A percentile compares a stretch with the other conserved stretches of the same genome.
Evolutionary conservation across 2,329 filamentous ascomycete species (phyloP).

Genomic region (Penicillium sp.): DNA sequence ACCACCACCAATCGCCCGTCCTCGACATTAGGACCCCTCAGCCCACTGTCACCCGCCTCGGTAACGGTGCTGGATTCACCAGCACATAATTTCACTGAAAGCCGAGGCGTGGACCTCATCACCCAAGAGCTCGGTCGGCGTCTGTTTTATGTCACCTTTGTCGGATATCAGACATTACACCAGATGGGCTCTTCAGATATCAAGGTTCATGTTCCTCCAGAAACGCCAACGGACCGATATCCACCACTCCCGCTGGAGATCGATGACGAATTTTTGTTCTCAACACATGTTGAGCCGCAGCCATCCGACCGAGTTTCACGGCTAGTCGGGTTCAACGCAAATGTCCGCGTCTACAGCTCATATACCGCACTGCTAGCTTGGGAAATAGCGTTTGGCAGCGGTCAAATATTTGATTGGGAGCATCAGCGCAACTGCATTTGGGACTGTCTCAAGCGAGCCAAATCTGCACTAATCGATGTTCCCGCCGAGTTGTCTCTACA

Average conservation of each 20-base stretch:
- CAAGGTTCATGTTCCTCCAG: slow-evolving; percentile 66
- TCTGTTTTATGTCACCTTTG: slow-evolving; percentile 74
- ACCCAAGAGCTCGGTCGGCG: slow-evolving; percentile 46
- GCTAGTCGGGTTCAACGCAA: slow-evolving; percentile 71
- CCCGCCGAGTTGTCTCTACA: slow-evolving; percentile 60
- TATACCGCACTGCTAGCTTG: slow-evolving; percentile 71
- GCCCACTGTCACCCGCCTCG: slow-evolving; percentile 20
- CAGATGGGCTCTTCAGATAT: slow-evolving; percentile 65
- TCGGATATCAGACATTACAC: slow-evolving; percentile 66
- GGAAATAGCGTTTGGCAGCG: slow-evolving; percentile 72
- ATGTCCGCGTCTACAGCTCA: slow-evolving; percentile 67
- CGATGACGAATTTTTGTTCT: slow-evolving; percentile 71
- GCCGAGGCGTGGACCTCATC: slow-evolving; percentile 26
- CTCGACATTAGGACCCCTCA: slow-evolving; percentile 15
- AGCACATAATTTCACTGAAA: slow-evolving; percentile 13
- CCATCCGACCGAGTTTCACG: slow-evolving; percentile 59
- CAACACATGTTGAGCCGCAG: slow-evolving; percentile 61
- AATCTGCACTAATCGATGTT: slow-evolving; percentile 57
- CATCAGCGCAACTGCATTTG: slow-evolving; percentile 66
- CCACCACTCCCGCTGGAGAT: slow-evolving; percentile 72
- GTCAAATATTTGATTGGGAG: slow-evolving; percentile 64
- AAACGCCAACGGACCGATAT: slow-evolving; percentile 65
- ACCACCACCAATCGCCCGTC: slow-evolving; percentile 5
- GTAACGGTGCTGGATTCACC: slow-evolving; percentile 17
- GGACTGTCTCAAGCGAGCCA: slow-evolving; percentile 61